These are phyloP conservation scores for Albugo candida DNA, from an alignment of 352 stramenopile species.

Conservation along the genomic window DNA sequence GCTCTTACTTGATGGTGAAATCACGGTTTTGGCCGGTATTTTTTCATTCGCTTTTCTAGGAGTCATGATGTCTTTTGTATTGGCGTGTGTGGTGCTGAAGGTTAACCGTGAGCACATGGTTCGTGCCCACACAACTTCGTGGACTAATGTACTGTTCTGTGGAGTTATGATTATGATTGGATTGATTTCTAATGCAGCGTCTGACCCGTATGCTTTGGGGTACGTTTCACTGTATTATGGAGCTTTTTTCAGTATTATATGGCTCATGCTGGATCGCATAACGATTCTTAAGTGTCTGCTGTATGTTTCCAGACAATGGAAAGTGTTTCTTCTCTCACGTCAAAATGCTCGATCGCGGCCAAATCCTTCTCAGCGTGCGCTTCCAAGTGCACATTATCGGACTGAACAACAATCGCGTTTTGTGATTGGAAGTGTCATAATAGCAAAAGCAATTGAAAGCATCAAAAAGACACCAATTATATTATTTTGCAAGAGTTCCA, in stretches of 20 bases:
- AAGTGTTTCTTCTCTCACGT: not conserved
- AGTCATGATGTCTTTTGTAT: conserved; percentile 65
- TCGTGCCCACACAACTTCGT: conserved; percentile 39
- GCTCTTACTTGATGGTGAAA: conserved; percentile 55
- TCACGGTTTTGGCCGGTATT: conserved; percentile 56
- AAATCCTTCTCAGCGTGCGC: not conserved
- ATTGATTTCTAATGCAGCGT: conserved; percentile 29
- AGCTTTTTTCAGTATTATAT: conserved; percentile 21
- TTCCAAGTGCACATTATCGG: conserved; percentile 3
- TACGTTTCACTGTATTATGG: conserved; percentile 47
- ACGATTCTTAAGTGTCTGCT: conserved; percentile 26
- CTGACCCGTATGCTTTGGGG: conserved; percentile 17
- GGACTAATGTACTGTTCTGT: conserved; percentile 30
- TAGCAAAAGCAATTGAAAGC: conserved; percentile 52
- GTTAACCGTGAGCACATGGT: conserved; percentile 55
- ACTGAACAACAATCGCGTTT: conserved; percentile 2
- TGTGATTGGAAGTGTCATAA: conserved; percentile 25
- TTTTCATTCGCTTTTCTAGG: conserved; percentile 79
- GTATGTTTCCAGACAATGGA: conserved; percentile 14
- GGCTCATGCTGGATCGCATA: conserved; percentile 48
- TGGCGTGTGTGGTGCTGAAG: conserved; percentile 76
- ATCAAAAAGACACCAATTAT: conserved; percentile 70
- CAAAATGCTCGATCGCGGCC: conserved; percentile 7
- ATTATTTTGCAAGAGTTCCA: conserved; percentile 80
- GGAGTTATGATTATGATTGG: conserved; percentile 24